phyloP scores from a whole-genome alignment of 345 rosid species.

The Aquilaria yunnanensis region DNA sequence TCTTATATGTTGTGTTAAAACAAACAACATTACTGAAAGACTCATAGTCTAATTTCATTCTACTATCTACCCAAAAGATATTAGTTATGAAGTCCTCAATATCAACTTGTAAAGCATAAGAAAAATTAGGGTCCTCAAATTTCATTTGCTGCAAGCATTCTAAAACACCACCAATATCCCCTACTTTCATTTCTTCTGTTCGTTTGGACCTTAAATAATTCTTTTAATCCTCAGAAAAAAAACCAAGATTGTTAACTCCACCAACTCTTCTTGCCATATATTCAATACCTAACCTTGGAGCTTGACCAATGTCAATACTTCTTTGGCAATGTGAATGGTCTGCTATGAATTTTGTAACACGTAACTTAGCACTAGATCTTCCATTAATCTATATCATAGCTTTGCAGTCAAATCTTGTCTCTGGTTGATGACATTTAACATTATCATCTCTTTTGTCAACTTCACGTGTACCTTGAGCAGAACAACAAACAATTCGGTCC shows the following conservation, averaged over 20 bases:
- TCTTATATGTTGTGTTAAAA: not conserved
- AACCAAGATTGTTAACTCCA: constrained; percentile 1
- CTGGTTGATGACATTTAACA: not conserved
- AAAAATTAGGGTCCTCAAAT: not conserved
- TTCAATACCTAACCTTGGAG: no score
- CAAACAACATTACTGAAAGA: not conserved
- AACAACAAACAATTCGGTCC: not conserved
- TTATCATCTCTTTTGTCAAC: not conserved
- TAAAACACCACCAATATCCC: not conserved
- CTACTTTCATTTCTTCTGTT: not conserved
- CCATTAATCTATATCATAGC: no score
- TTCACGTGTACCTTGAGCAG: not conserved
- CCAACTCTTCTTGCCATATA: not conserved
- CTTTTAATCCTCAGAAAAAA: not conserved
- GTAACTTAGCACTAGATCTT: not conserved
- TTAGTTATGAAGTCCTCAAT: not conserved
- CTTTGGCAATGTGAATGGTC: not conserved
- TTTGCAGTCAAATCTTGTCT: no score
- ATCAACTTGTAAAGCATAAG: not conserved
- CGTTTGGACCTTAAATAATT: not conserved
- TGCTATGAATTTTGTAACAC: not conserved
- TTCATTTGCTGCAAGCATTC: not conserved
- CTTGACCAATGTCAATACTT: no score
- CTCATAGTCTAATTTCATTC: no score
- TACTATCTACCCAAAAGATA: no score